A percentile compares a stretch with the other conserved stretches of the same genome.
Conservation (phyloP, 305 asterid genomes). For the Rubia peregrina region DNA sequence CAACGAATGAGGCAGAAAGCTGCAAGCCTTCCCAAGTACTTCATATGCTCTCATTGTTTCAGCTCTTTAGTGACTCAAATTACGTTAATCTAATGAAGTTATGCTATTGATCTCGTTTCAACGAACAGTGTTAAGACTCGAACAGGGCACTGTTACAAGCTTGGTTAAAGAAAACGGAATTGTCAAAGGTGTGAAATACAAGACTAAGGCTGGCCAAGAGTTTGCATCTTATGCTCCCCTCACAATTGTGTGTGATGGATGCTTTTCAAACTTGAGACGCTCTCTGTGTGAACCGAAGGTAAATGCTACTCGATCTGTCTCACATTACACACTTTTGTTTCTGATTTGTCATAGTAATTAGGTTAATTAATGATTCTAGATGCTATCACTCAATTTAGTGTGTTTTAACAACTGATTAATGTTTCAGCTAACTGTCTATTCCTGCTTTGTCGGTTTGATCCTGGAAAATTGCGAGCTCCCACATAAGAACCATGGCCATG, state of each 20-base stretch:
- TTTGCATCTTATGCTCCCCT: slow-evolving; percentile 1
- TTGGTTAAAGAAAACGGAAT: neutral
- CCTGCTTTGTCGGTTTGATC: neutral
- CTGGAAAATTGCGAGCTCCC: neutral
- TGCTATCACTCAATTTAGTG: neutral
- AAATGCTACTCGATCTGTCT: neutral
- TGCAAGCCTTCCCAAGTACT: neutral
- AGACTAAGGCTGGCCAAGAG: neutral
- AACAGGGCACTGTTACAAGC: neutral
- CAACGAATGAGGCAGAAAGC: slow-evolving; percentile 5
- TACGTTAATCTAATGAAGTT: neutral
- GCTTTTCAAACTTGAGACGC: slow-evolving; percentile 8
- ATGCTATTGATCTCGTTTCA: neutral
- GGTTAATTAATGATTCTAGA: neutral
- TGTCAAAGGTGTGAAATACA: neutral
- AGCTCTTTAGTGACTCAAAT: neutral
- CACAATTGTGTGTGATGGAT: slow-evolving; percentile 2
- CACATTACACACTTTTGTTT: neutral
- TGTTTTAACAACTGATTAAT: neutral
- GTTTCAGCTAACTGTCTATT: neutral
- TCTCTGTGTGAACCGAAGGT: slow-evolving; percentile 1
- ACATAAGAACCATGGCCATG: slow-evolving; percentile 53
- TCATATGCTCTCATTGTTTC: neutral
- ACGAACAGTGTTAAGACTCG: slow-evolving; percentile 49
- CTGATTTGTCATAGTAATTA: neutral